Evolutionary conservation across 2,329 filamentous ascomycete species (phyloP), one percentile per base, ranked within the genome.

Genomic region (Trichoderma citrinoviride): DNA sequence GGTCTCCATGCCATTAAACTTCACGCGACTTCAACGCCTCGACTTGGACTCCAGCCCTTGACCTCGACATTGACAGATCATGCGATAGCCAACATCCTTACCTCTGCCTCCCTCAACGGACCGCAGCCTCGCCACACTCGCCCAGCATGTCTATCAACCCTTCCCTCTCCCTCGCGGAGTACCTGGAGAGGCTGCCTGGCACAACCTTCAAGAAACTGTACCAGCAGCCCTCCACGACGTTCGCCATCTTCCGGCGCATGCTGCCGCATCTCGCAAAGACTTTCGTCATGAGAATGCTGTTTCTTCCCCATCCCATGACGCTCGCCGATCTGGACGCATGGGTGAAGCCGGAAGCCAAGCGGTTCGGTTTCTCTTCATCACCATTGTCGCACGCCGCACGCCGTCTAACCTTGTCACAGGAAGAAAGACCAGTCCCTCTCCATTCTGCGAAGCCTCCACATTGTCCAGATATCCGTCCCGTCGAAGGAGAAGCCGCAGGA

Each of bases 181-280:
- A 97, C 79, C 89, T 98, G 76, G 93, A 98, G 84, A 88, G 89
- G 76, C 89, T 96, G 73, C 91, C 91, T 56, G 92, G 93, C 68
- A 92, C 91, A 47, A 96, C 92, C 41, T 97, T 98, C 77, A 87
- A 88, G 75, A 90, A 92, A 77, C 85, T 99, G 52, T 99, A 99
- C 83, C 90, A 93, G 80, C 93, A 97, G 82, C 95, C 95, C 33
- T 96, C 94, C 47, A 97, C 95, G 1, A 91, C 93, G 43, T 87
- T 99, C 70, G 95, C 95, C 70, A 93, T 99, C 73, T 98, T 98
- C 77, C 88, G 95, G 70, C 93, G 95, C 80, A 97, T 99, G 93
- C 85, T 99, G 65, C 92, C 95, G 65, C 91, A 96, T 74, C 80
- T 98, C 92, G 94, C 95, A 71, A 98, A 99, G 83, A 92, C 89